phyloP scores from a whole-genome alignment of 1,284 basidiomycete species.

The Apiotrichum siamense region DNA sequence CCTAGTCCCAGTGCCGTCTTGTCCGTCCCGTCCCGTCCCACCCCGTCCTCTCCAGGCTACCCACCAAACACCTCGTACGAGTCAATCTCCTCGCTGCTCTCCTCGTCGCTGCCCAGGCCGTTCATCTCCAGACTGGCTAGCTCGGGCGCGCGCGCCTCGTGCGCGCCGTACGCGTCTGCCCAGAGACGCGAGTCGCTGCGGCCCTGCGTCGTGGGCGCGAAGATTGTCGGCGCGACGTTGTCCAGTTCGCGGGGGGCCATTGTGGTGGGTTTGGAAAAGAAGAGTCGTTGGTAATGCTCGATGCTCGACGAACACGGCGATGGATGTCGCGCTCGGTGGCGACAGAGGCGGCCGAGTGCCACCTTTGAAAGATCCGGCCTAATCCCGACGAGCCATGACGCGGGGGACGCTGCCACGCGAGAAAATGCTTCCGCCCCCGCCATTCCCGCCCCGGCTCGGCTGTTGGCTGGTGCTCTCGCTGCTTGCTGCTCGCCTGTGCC shows the following conservation, averaged over 20 bases:
- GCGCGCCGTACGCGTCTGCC: conserved; percentile 11
- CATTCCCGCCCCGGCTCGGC: not conserved
- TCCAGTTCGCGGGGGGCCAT: conserved; percentile 42
- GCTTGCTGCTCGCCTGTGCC: not conserved
- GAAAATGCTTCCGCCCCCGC: not conserved
- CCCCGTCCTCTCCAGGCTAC: too few relatives aligned
- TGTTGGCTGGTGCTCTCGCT: not conserved
- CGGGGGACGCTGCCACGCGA: not conserved
- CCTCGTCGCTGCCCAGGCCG: conserved; percentile 9
- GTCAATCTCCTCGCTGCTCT: conserved; percentile 54
- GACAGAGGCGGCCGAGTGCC: not conserved
- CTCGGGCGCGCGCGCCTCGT: not conserved
- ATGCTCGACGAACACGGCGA: too few relatives aligned
- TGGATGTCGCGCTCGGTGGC: not conserved
- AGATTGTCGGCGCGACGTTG: conserved; percentile 44
- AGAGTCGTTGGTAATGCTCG: not conserved
- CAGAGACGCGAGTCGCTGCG: conserved; percentile 14
- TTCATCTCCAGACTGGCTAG: not conserved
- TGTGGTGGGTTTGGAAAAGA: not conserved
- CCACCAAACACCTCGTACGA: conserved; percentile 55
- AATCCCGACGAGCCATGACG: not conserved
- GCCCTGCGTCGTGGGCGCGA: conserved; percentile 22
- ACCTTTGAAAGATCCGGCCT: not conserved
- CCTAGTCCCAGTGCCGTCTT: too few relatives aligned
- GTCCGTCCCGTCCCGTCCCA: too few relatives aligned